These are phyloP conservation scores for Plectranthus barbatus DNA, from an alignment of 257 asterid species.

Conservation along the genomic window DNA sequence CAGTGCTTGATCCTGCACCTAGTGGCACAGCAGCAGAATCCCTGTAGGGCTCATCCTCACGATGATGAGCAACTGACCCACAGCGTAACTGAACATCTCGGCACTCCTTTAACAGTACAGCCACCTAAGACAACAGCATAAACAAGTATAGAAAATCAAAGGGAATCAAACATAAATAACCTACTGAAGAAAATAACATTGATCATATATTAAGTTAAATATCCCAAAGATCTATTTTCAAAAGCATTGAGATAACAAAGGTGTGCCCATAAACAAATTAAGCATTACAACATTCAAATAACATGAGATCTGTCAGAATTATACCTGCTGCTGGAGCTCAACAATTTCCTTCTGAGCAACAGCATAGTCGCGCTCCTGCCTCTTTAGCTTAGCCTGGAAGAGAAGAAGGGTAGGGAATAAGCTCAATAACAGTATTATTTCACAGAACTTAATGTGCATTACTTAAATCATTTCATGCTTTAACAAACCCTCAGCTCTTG, in stretches of 20 bases:
- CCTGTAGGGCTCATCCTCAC: conserved; percentile 21
- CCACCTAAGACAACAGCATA: conserved; percentile 47
- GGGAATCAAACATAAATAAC: not conserved
- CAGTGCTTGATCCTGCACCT: conserved; percentile 32
- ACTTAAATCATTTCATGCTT: not conserved
- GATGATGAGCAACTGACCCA: conserved; percentile 45
- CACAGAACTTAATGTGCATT: not conserved
- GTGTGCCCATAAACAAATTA: not conserved
- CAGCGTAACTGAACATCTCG: conserved; percentile 88
- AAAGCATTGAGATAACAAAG: not conserved
- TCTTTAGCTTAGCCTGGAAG: conserved; percentile 63
- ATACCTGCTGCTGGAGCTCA: conserved; percentile 94
- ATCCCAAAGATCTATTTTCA: not conserved
- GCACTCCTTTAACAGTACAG: conserved; percentile 82
- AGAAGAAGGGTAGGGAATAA: not conserved
- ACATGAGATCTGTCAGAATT: too few species aligned
- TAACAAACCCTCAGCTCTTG: conserved; percentile 63
- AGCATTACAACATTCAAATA: not conserved
- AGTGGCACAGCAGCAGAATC: conserved; percentile 19
- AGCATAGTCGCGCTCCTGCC: conserved; percentile 72
- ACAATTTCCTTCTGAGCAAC: conserved; percentile 57
- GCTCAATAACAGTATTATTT: not conserved
- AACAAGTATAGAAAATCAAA: not conserved
- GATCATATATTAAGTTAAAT: not conserved
- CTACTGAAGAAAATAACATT: not conserved